Base-by-base conservation (phyloP, 257 asterid genomes). In the Gentiana macrophylla region DNA sequence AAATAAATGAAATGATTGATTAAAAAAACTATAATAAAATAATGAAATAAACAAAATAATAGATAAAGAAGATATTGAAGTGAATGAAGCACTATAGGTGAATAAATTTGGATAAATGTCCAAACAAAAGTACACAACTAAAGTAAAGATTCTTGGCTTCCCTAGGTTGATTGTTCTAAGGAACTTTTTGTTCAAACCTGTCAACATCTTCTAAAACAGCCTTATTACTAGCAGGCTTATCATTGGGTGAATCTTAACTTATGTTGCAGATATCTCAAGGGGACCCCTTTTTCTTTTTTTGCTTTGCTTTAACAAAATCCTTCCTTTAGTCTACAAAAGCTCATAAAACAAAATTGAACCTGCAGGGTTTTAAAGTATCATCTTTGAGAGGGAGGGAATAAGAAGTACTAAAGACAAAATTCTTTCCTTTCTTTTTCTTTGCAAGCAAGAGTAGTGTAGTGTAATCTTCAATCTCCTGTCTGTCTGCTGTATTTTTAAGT, bases 71-170 rank as follows among this genome's bases (percentile, higher is more conserved):
- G 24, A 15, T 15, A 15, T 0, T 15, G 24, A 15, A 15, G 24
- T 15, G 24, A 15, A 15, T 15, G 24, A 15, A 15, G 24, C 24
- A 15, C 24, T 15, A 15, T 15, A 24, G 24, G 24, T 24, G 24
- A 24, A 24, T 0, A 24, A 24, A 24, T 24, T 24, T 24, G 24
- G 24, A 24, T 24, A 24, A 24, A 24, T 24, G 24, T 24, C 24
- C 24, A 24, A 24, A 24, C 24, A 24, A 24, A 24, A 24, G 24
- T 24, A 24, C 24, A 24, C 24, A 24, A 24, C 24, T 24, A 24
- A 24, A 24, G 1, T 66, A 74, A 71, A 84, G 77, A 84, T 84
- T 86, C 94, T 85, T 81, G 82, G 86, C 97, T 78, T 87, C 94
- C 69, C 67, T 72, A 79, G 79, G 63, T 70, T 82, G 79, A 55